Evolutionary conservation across 1,284 basidiomycete species (phyloP).

Genomic region (Cutaneotrichosporon cutaneum): DNA sequence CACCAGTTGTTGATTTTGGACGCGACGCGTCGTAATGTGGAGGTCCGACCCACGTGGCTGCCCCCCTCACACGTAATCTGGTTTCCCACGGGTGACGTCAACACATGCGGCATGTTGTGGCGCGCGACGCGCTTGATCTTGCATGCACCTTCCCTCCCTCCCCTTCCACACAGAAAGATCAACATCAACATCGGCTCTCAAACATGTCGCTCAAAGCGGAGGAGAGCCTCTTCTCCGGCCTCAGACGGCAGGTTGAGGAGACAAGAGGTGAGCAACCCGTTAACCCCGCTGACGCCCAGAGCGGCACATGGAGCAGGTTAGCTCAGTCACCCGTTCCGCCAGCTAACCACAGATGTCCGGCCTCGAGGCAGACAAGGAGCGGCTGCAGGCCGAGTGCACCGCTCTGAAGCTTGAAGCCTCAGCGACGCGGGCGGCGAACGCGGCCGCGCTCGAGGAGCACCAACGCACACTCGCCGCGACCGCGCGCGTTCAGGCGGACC

Average conservation of each 20-base stretch:
- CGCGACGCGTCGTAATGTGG: slow-evolving; percentile 6
- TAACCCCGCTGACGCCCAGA: too few relatives aligned
- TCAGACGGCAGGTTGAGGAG: slow-evolving; percentile 15
- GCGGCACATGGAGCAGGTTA: slow-evolving; percentile 16
- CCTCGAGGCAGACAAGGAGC: slow-evolving; percentile 15
- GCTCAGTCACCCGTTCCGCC: not conserved
- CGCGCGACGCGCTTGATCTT: not conserved
- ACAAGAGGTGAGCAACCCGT: too few relatives aligned
- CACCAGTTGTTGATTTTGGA: slow-evolving; percentile 2
- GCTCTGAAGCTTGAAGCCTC: slow-evolving; percentile 20
- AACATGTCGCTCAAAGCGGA: slow-evolving; percentile 2
- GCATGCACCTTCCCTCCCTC: not conserved
- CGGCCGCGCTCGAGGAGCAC: not conserved
- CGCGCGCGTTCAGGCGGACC: slow-evolving; percentile 14
- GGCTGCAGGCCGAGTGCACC: slow-evolving; percentile 23
- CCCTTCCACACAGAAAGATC: not conserved
- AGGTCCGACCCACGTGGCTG: not conserved
- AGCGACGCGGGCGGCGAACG: slow-evolving; percentile 17
- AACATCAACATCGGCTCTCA: not conserved
- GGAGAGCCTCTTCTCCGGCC: slow-evolving; percentile 21
- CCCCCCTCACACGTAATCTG: slow-evolving; percentile 2
- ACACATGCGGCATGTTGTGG: not conserved
- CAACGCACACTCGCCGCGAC: slow-evolving; percentile 12
- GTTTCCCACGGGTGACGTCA: slow-evolving; percentile 17
- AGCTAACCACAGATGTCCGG: slow-evolving; percentile 21